These are phyloP conservation scores for Carex arenaria DNA, from an alignment of 202 grass and related monocot species.

Conservation along the genomic window DNA sequence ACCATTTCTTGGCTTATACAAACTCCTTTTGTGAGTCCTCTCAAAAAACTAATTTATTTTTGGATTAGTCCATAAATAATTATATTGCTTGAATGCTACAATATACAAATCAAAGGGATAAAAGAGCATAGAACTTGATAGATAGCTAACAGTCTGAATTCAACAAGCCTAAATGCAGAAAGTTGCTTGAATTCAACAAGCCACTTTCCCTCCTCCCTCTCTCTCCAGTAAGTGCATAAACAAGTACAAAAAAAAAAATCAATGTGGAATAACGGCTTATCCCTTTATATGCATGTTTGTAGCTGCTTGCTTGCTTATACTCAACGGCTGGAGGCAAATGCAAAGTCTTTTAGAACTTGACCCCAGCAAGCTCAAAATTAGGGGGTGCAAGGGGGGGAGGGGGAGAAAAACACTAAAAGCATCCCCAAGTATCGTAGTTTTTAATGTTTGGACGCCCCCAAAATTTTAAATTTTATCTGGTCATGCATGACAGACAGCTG, in stretches of 20 bases:
- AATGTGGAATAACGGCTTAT: not conserved
- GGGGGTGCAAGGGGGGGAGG: not conserved
- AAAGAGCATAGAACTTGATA: not conserved
- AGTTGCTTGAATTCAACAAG: not conserved
- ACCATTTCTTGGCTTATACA: not conserved
- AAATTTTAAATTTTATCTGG: not conserved
- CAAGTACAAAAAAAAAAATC: not conserved
- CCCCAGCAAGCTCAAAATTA: not conserved
- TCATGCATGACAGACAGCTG: not conserved
- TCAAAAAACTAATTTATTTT: not conserved
- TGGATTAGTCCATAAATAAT: not conserved
- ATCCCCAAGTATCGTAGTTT: not conserved
- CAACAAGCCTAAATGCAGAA: not conserved
- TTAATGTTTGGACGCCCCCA: not conserved
- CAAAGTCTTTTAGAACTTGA: not conserved
- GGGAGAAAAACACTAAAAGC: not conserved
- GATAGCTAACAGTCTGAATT: not conserved
- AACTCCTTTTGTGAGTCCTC: not conserved
- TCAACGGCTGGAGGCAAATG: not conserved
- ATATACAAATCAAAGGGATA: not conserved
- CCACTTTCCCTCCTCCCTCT: not conserved
- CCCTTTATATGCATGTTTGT: not conserved
- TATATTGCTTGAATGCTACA: not conserved
- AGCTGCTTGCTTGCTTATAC: not conserved
- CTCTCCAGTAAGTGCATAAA: not conserved